A percentile compares a stretch with the other conserved stretches of the same genome.
These are phyloP conservation scores for Periconia sp. DNA, from an alignment of 2,329 filamentous ascomycete genomes.

Conservation along the genomic window DNA sequence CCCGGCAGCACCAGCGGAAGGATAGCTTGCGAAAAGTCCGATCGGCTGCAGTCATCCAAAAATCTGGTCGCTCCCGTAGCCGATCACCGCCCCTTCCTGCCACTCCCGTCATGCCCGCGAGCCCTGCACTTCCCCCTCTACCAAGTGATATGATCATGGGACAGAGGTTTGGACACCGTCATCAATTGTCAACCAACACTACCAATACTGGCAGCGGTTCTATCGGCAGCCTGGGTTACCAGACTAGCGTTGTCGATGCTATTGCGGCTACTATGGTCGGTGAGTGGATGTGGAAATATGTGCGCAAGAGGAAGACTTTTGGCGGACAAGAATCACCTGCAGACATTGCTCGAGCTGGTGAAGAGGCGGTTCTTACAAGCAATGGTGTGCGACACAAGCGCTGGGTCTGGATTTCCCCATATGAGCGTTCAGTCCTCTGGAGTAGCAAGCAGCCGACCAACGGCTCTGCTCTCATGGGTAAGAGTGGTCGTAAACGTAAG, in stretches of 20 bases:
- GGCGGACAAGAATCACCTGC: conserved; percentile 68
- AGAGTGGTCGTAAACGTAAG: conserved; percentile 93
- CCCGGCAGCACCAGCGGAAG: conserved; percentile 54
- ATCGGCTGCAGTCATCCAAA: conserved; percentile 76
- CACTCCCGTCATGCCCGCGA: conserved; percentile 71
- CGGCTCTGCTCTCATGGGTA: conserved; percentile 87
- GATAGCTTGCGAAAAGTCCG: conserved; percentile 78
- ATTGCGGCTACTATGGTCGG: conserved; percentile 99
- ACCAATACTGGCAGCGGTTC: conserved; percentile 63
- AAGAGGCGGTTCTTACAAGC: conserved; percentile 68
- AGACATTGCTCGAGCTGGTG: conserved; percentile 59
- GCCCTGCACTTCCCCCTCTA: conserved; percentile 73
- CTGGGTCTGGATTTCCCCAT: conserved; percentile 98
- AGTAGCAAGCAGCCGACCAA: conserved; percentile 95
- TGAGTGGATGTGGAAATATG: conserved; percentile 95
- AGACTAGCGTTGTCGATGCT: conserved; percentile 86
- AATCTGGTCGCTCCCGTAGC: conserved; percentile 52
- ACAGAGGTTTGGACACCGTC: conserved; percentile 52
- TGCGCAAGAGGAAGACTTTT: conserved; percentile 87
- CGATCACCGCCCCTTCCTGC: conserved; percentile 67
- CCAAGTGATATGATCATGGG: conserved; percentile 71
- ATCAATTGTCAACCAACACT: conserved; percentile 68
- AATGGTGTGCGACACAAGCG: conserved; percentile 82
- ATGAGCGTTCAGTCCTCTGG: conserved; percentile 96
- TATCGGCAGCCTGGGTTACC: conserved; percentile 65